Percentiles rank a stretch among this genome's conserved stretches.
phyloP scores from a whole-genome alignment of 1,139 yeast genomes.

The Suhomyces coccinellae region DNA sequence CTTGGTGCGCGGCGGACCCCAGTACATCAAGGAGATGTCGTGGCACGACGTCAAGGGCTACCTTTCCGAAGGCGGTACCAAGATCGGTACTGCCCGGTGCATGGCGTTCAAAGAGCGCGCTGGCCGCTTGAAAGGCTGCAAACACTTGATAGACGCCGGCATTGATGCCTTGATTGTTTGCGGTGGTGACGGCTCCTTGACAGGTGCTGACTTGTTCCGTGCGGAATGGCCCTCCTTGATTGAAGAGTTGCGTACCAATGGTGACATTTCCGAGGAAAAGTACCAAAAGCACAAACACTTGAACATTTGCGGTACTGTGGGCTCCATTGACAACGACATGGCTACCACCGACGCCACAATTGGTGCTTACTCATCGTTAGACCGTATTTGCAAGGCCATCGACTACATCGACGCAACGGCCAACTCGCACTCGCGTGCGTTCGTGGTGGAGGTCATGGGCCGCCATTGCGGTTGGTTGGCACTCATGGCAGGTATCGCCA shows the following conservation, averaged over 20 bases:
- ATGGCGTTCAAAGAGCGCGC: constrained; percentile 77
- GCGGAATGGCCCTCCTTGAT: constrained; percentile 90
- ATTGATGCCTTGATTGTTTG: constrained; percentile 96
- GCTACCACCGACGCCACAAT: constrained; percentile 94
- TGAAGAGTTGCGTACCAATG: constrained; percentile 59
- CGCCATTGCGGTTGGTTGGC: constrained; percentile 99
- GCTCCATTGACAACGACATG: constrained; percentile 98
- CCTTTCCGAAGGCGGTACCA: constrained; percentile 90
- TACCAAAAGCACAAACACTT: constrained; percentile 64
- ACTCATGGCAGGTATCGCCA: constrained; percentile 91
- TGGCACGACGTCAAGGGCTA: constrained; percentile 97
- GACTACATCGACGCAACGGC: constrained; percentile 98
- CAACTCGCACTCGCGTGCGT: constrained; percentile 93
- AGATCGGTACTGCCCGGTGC: constrained; percentile 95
- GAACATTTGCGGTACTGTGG: constrained; percentile 92
- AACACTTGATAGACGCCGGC: constrained; percentile 81
- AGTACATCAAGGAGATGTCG: constrained; percentile 67
- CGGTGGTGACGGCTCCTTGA: constrained; percentile 98
- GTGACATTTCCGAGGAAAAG: constrained; percentile 57
- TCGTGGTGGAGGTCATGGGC: constrained; percentile 98
- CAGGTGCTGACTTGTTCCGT: constrained; percentile 95
- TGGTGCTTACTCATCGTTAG: constrained; percentile 93
- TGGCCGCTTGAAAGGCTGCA: constrained; percentile 82
- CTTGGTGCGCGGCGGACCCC: constrained; percentile 75
- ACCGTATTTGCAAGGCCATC: constrained; percentile 88